Conservation (phyloP, 805 yeast genomes). For the Wickerhamiella galacta region DNA sequence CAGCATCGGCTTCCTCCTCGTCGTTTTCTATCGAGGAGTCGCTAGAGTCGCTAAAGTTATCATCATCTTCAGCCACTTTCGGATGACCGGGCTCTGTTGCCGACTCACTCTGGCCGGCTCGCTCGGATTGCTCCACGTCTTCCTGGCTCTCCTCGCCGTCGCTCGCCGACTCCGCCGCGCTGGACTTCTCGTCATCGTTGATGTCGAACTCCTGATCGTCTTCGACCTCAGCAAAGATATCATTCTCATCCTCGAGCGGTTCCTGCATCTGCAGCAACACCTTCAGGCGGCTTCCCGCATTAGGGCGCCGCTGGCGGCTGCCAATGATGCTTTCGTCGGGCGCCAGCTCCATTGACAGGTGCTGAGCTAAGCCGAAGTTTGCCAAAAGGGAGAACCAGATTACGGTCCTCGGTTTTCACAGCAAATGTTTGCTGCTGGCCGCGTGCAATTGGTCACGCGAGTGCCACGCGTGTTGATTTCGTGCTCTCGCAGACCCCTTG, state of each 20-base stretch:
- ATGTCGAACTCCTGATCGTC: conserved; percentile 28
- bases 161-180: not conserved
- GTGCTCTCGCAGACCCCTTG: too few relatives aligned
- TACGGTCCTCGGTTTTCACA: too few relatives aligned
- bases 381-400: too few relatives aligned
- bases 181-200: conserved; percentile 12
- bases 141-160: conserved; percentile 2
- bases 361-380: too few relatives aligned
- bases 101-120: conserved; percentile 4
- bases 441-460: too few relatives aligned
- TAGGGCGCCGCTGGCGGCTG: conserved; percentile 57
- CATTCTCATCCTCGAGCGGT: conserved; percentile 36
- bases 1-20: conserved; percentile 41
- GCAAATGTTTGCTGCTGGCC: too few relatives aligned
- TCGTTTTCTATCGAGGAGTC: conserved; percentile 29
- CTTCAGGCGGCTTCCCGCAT: conserved; percentile 78
- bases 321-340: conserved; percentile 2
- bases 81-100: conserved; percentile 4
- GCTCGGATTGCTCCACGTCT: conserved; percentile 1
- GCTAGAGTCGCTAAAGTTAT: conserved; percentile 30
- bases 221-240: conserved; percentile 28
- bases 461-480: too few relatives aligned
- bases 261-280: conserved; percentile 59
- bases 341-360: too few relatives aligned
- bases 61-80: conserved; percentile 12